These are phyloP conservation scores for Peronospora farinosa DNA, from an alignment of 352 stramenopile genomes.

Conservation along the genomic window DNA sequence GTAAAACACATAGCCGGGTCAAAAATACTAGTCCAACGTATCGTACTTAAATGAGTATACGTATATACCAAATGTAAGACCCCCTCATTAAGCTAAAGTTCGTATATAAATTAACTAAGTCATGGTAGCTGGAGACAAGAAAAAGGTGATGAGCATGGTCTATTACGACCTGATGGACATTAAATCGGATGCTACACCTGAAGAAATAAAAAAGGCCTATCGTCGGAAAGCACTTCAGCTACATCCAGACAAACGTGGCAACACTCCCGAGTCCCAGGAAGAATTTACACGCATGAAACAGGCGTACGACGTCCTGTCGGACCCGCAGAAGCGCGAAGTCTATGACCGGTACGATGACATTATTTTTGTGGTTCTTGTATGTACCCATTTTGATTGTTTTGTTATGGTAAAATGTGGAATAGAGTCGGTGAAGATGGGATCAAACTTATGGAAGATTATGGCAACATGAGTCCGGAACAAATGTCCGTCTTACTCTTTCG, in stretches of 20 bases:
- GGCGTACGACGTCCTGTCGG: slow-evolving; percentile 90
- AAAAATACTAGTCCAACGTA: too few relatives aligned
- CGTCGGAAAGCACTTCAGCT: slow-evolving; percentile 87
- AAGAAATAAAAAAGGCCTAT: slow-evolving; percentile 91
- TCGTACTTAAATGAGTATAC: background rate
- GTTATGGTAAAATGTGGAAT: background rate
- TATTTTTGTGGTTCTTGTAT: slow-evolving; percentile 1
- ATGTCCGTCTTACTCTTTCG: slow-evolving; percentile 63
- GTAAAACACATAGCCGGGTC: too few relatives aligned
- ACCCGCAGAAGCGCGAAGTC: slow-evolving; percentile 79
- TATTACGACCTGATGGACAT: slow-evolving; percentile 86
- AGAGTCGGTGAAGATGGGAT: slow-evolving; percentile 85
- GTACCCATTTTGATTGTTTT: slow-evolving; percentile 2
- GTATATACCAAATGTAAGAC: too few relatives aligned
- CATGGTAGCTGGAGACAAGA: slow-evolving; percentile 32
- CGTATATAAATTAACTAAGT: too few relatives aligned
- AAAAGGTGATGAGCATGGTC: slow-evolving; percentile 62
- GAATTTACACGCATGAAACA: slow-evolving; percentile 89
- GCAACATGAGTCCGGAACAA: slow-evolving; percentile 73
- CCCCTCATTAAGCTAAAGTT: background rate
- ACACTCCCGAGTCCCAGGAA: slow-evolving; percentile 75
- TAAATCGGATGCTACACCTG: slow-evolving; percentile 55
- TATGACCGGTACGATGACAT: slow-evolving; percentile 57
- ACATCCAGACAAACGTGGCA: slow-evolving; percentile 86
- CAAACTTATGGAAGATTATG: slow-evolving; percentile 85